Evolutionary conservation across 1,284 basidiomycete genomes (phyloP).

Genomic region (Volvariella surrecta): DNA sequence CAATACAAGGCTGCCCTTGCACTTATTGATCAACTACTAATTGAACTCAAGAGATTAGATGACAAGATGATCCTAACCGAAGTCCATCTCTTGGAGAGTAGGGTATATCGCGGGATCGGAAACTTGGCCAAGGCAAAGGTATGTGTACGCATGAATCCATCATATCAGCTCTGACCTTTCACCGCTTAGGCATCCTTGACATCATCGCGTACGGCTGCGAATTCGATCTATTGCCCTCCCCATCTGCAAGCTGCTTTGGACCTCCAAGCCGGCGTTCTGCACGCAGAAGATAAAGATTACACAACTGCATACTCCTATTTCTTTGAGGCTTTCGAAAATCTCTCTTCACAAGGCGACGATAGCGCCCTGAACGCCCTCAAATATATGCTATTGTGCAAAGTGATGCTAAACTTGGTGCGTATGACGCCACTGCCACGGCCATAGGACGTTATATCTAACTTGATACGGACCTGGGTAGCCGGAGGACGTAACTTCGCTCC

Average conservation of each 20-base stretch:
- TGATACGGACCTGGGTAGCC: conserved; percentile 42
- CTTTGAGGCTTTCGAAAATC: conserved; percentile 90
- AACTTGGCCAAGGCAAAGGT: conserved; percentile 92
- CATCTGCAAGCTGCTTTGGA: conserved; percentile 88
- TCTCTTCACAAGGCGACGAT: conserved; percentile 68
- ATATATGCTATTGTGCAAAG: conserved; percentile 97
- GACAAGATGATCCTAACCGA: conserved; percentile 99
- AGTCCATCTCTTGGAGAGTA: conserved; percentile 89
- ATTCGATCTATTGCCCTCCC: conserved; percentile 97
- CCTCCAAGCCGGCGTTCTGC: conserved; percentile 83
- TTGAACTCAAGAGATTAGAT: conserved; percentile 88
- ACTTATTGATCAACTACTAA: conserved; percentile 80
- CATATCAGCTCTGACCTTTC: background rate
- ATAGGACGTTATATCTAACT: background rate
- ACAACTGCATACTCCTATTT: conserved; percentile 98
- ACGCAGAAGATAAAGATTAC: conserved; percentile 98
- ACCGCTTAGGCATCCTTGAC: conserved; percentile 81
- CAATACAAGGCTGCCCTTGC: conserved; percentile 77
- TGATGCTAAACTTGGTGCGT: conserved; percentile 90
- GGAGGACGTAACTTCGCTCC: conserved; percentile 84
- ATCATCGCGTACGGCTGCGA: conserved; percentile 89
- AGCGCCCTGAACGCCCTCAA: conserved; percentile 80
- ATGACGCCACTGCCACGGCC: background rate
- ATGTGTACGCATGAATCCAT: conserved; percentile 20
- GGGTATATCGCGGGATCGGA: conserved; percentile 87